Percentiles rank a stretch among this genome's conserved stretches.
These are phyloP conservation scores for Geranium incanum DNA, from an alignment of 441 rosid genomes.

Conservation along the genomic window DNA sequence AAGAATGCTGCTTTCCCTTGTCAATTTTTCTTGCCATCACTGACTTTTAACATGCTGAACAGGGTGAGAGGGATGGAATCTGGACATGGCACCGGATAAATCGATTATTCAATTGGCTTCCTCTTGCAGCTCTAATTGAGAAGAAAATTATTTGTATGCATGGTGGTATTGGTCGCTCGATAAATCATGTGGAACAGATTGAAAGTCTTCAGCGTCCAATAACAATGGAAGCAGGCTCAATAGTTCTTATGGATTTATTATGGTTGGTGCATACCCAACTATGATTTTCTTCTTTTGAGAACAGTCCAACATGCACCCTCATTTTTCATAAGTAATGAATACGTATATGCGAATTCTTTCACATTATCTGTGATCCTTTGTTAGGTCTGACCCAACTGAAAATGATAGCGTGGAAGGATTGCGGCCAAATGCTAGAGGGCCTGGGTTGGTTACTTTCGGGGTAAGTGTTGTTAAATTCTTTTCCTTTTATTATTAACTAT, in stretches of 20 bases:
- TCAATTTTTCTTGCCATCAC: conserved; percentile 13
- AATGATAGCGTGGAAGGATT: too few relatives aligned
- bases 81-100: conserved; percentile 99
- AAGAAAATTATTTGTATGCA: conserved; percentile 98
- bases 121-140: conserved; percentile 90
- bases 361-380: too few relatives aligned
- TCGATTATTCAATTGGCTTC: conserved; percentile 95
- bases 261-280: conserved; percentile 30
- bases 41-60: conserved; percentile 26
- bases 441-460: too few relatives aligned
- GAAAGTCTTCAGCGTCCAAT: conserved; percentile 91
- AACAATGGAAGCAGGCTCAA: conserved; percentile 96
- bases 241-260: conserved; percentile 91
- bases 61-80: conserved; percentile 99
- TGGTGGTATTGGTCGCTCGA: conserved; percentile 97
- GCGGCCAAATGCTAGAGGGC: too few relatives aligned
- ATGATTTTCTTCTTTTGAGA: too few relatives aligned
- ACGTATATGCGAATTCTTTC: too few relatives aligned
- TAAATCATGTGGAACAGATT: conserved; percentile 93
- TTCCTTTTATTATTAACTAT: too few relatives aligned
- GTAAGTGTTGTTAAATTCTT: too few relatives aligned
- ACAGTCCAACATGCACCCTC: too few relatives aligned
- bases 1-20: conserved; percentile 10
- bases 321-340: too few relatives aligned
- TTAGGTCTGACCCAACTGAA: too few relatives aligned